A percentile compares a stretch with the other conserved stretches of the same genome.
These are phyloP conservation scores for Colletotrichum somersetense DNA, from an alignment of 2,329 filamentous ascomycete species.

Conservation along the genomic window DNA sequence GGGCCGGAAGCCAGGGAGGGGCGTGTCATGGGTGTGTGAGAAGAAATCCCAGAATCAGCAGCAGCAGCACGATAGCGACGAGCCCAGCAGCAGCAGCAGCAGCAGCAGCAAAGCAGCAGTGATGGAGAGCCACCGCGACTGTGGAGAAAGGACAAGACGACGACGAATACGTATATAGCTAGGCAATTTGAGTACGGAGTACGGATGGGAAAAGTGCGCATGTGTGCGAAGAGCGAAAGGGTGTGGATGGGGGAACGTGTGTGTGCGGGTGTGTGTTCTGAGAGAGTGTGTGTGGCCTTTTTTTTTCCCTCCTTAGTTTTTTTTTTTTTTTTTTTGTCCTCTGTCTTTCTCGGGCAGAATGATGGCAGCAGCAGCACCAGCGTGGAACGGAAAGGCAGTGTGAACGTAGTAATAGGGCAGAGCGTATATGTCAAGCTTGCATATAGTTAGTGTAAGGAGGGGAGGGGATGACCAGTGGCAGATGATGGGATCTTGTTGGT, in stretches of 20 bases:
- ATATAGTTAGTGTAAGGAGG: constrained; percentile 23
- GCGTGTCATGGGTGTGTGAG: constrained; percentile 35
- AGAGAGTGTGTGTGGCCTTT: constrained; percentile 28
- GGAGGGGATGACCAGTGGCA: constrained; percentile 26
- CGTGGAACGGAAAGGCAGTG: background rate
- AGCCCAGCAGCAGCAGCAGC: constrained; percentile 9
- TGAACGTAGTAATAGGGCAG: constrained; percentile 40
- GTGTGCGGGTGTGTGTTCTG: constrained; percentile 26
- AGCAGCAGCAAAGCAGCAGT: constrained; percentile 1
- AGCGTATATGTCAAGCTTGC: constrained; percentile 38
- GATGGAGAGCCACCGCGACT: constrained; percentile 23
- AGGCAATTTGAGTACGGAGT: constrained; percentile 28
- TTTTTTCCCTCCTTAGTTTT: background rate
- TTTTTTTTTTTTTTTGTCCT: background rate
- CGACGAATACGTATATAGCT: constrained; percentile 27
- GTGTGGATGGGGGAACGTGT: constrained; percentile 18
- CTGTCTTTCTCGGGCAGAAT: background rate
- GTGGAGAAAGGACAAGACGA: constrained; percentile 40
- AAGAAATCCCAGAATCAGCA: constrained; percentile 34
- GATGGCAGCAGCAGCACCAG: constrained; percentile 6
- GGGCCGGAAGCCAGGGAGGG: constrained; percentile 31
- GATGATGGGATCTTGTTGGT: constrained; percentile 38
- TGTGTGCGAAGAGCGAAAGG: constrained; percentile 17
- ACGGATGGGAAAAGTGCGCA: constrained; percentile 18
- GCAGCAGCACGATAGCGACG: constrained; percentile 27